phyloP scores from a whole-genome alignment of 179 eudicot species.

The Spergularia azorica region DNA sequence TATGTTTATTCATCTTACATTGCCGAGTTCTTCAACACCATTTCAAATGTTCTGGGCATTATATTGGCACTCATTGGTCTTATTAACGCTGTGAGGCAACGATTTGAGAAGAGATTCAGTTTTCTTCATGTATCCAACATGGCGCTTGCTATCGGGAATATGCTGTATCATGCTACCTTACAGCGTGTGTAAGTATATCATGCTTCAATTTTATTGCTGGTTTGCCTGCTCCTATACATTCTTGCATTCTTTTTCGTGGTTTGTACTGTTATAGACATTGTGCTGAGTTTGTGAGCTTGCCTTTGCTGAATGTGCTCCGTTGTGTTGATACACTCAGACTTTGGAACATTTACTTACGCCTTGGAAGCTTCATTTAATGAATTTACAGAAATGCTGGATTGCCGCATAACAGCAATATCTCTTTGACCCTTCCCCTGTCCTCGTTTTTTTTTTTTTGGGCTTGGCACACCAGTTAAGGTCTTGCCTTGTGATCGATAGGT shows the following conservation, averaged over 20 bases:
- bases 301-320: background rate
- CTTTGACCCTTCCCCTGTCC: too few species aligned
- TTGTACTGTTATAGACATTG: background rate
- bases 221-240: background rate
- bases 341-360: background rate
- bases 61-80: conserved; percentile 56
- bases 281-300: background rate
- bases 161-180: conserved; percentile 54
- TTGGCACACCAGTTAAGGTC: too few species aligned
- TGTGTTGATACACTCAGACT: background rate
- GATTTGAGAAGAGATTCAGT: conserved; percentile 55
- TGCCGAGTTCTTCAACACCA: conserved; percentile 56
- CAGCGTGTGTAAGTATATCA: conserved; percentile 51
- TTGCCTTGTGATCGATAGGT: too few species aligned
- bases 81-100: conserved; percentile 48
- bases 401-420: background rate
- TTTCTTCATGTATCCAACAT: conserved; percentile 55
- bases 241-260: background rate
- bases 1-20: conserved; percentile 53
- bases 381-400: too few species aligned
- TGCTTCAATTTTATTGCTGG: background rate
- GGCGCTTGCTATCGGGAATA: conserved; percentile 55
- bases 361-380: too few species aligned
- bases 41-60: conserved; percentile 48
- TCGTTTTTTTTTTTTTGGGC: too few species aligned